Evolutionary conservation across 345 rosid genomes (phyloP).

Genomic region (Lepidium sativum): DNA sequence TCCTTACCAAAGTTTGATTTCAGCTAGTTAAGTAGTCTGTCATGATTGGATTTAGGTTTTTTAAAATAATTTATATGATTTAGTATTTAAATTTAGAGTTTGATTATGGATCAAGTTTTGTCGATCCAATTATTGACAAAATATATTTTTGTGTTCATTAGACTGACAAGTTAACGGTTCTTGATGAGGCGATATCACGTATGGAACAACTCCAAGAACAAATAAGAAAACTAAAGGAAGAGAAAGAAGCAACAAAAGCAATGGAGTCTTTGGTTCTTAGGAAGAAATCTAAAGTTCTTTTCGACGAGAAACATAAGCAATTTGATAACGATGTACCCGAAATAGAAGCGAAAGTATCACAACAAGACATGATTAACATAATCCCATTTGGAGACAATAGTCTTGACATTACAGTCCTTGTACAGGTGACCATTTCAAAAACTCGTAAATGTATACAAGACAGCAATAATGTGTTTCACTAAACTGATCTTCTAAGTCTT

Average conservation of each 20-base stretch:
- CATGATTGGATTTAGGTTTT: too few relatives aligned
- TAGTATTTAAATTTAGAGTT: too few relatives aligned
- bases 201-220: constrained; percentile 62
- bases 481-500: neutral
- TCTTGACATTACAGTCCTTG: constrained; percentile 53
- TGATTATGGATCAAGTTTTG: too few relatives aligned
- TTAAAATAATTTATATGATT: too few relatives aligned
- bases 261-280: constrained; percentile 43
- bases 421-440: constrained; percentile 38
- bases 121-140: too few relatives aligned
- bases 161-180: constrained; percentile 67
- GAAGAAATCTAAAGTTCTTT: constrained; percentile 41
- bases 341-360: constrained; percentile 57
- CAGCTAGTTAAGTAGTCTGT: too few relatives aligned
- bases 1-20: too few relatives aligned
- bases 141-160: constrained; percentile 5
- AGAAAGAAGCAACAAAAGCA: constrained; percentile 37
- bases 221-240: constrained; percentile 47
- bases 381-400: constrained; percentile 60
- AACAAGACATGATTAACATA: constrained; percentile 46
- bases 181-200: constrained; percentile 57
- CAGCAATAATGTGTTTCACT: neutral
- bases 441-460: neutral
- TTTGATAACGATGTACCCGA: constrained; percentile 39
- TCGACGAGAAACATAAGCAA: constrained; percentile 29